Conservation (phyloP, 2,329 filamentous ascomycete genomes). For the Monosporascus sp. region DNA sequence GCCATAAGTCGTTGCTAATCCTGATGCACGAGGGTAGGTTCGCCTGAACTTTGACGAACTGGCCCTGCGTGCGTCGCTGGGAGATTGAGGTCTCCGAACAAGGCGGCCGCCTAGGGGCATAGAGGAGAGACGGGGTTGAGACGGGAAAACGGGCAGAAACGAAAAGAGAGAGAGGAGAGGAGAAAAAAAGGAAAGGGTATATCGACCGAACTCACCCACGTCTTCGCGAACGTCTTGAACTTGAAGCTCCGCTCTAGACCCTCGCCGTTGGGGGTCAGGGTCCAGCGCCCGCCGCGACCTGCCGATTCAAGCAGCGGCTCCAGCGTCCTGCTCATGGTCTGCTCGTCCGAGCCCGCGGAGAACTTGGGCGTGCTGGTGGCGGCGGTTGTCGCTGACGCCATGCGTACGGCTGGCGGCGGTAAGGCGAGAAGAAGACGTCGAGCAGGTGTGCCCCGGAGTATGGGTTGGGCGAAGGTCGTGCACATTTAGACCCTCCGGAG, state of each 20-base stretch:
- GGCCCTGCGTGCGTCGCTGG: no score
- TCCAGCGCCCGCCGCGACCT: conserved; percentile 39
- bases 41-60: no score
- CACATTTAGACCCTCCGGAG: background rate
- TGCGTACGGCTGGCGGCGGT: background rate
- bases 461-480: background rate
- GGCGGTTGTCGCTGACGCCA: background rate
- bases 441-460: background rate
- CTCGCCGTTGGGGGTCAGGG: conserved; percentile 42
- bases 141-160: background rate
- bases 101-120: no score
- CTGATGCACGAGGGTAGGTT: no score
- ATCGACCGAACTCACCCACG: conserved; percentile 46
- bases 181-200: conserved; percentile 1
- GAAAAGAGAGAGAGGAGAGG: background rate
- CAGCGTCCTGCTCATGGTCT: conserved; percentile 29
- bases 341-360: conserved; percentile 40
- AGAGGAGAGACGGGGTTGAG: background rate
- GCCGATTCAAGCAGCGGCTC: conserved; percentile 28
- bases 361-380: conserved; percentile 27
- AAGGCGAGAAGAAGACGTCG: background rate
- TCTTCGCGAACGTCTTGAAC: conserved; percentile 62
- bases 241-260: conserved; percentile 56
- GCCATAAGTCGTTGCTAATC: no score
- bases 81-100: no score